Base-by-base conservation (phyloP, 2,329 filamentous ascomycete species). In the Chrysoporthe puriensis region DNA sequence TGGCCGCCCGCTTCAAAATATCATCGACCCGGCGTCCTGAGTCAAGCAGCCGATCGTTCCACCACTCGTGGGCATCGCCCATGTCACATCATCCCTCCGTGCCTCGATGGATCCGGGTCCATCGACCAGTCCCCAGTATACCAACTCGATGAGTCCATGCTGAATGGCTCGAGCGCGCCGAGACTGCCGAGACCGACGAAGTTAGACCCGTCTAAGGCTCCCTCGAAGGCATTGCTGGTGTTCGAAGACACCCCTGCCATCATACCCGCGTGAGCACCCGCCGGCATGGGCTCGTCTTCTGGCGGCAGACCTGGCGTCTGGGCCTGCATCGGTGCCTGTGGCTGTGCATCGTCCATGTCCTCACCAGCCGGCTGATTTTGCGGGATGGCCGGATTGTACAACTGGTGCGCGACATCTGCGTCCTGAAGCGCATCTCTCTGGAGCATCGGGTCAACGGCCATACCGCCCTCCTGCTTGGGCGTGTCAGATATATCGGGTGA, bases 201-300 rank as follows among this genome's bases (percentile, higher is more conserved):
- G 60, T 77, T 75, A 59, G 78, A 73, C 4, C 73, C 77, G 50
- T 78, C 75, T 8, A 77, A 68, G 0, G 76, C 71, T 34, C 77
- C 76, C 44, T 78, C 76, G 60, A 78, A 78, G 4, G 76, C 76
- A 58, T 77, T 77, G 65, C 73, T 75, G n/a, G 71, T 73, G 32
- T 73, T 75, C 16, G 75, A 73, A 11, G 73, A 69, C 21, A 69
- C 68, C 9, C 68, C 68, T 16, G 68, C 59, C 57, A 69, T 69
- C 68, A 69, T 69, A 18, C 63, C 63, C 26, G 68, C 68, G 48
- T 67, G 68, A 26, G 62, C 65, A 13, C 56, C 59, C 16, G 64
- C 18, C 8, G 67, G 62, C 21, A 69, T 59, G 11, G 69, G 54
- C 56, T 65, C 68, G 65, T 69, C 68, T 9, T 69, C 68, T 13